Evolutionary conservation across 805 yeast species (phyloP), one percentile per base, ranked within the genome.

Genomic region (Saccharomycopsis sp.): DNA sequence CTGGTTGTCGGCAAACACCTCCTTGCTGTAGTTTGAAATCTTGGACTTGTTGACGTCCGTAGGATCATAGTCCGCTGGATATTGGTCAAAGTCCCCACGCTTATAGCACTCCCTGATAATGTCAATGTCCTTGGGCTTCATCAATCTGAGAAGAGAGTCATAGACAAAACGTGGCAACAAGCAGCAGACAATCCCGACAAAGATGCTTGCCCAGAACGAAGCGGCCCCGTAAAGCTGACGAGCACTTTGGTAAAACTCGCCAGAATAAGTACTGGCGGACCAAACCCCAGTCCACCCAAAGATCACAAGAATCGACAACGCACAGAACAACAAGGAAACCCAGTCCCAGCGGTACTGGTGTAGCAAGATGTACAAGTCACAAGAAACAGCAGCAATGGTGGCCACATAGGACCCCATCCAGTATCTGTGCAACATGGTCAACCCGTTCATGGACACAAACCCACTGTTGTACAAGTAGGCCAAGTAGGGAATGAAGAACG

Each of bases 291-390:
- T 76, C 94, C 94, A 83, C 22, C 70, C 78, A 55, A 72, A 78
- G 25, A 81, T 64, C 13, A 80, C 52, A 20, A 81, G 48, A 34
- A 77, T 68, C 1, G 89, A 80, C 16, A 82, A 52, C 2, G 64
- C 62, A 40, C 73, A 69, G 44, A 79, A 68, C 41, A 78, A 53
- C 9, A 66, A 53, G 4, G 81, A 70, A 34, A 80, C 63, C 85
- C 86, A 81, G 60, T 83, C 94, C 94, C 94, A 83, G 54, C 86
- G 69, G 54, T 71, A 72, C 55, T 80, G 84, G 51, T 78, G 86
- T 48, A 78, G 57, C 49, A 78, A 54, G 42, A 82, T 69, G 56
- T 78, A 80, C 3, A 71, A 46, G 53, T 83, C 78, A 62, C 88
- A 80, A 0, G 88, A 58, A 18, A 77, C 63, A 37, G 75, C 79